Conservation (phyloP, 257 asterid species). For the Solanum sejunctum region DNA sequence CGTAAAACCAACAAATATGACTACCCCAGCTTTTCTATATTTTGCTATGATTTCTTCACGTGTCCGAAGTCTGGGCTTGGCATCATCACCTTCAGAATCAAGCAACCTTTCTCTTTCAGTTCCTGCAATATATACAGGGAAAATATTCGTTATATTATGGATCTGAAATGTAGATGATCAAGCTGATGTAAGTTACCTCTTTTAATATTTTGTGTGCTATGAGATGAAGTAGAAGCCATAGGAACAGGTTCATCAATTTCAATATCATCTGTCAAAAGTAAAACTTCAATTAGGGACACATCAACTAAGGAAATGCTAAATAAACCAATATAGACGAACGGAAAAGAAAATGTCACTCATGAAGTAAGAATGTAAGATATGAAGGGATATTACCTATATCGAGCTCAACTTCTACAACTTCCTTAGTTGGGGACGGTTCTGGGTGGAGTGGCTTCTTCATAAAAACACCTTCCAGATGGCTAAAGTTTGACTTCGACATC, state of each 20-base stretch:
- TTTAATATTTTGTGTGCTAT: conserved; percentile 21
- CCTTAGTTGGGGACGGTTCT: conserved; percentile 15
- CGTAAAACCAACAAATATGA: background rate
- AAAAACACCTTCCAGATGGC: conserved; percentile 54
- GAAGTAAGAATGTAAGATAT: background rate
- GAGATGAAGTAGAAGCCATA: conserved; percentile 30
- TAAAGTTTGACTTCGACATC: conserved; percentile 23
- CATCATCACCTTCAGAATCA: conserved; percentile 27
- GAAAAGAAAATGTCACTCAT: background rate
- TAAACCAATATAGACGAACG: background rate
- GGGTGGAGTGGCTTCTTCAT: conserved; percentile 29
- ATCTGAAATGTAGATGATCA: background rate
- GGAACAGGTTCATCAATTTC: conserved; percentile 70
- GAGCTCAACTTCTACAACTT: conserved; percentile 44
- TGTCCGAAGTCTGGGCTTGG: conserved; percentile 58
- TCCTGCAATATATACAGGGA: conserved; percentile 24
- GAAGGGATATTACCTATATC: conserved; percentile 42
- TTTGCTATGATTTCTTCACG: conserved; percentile 76
- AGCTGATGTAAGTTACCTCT: conserved; percentile 24
- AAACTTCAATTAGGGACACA: conserved; percentile 6
- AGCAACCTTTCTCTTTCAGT: conserved; percentile 48
- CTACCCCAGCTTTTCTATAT: conserved; percentile 76
- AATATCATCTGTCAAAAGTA: conserved; percentile 47
- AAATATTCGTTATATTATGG: conserved; percentile 1
- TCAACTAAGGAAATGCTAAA: background rate